Percentiles rank a stretch among this genome's conserved stretches.
phyloP scores from a whole-genome alignment of 345 rosid genomes.

The Xanthoceras sorbifolium region DNA sequence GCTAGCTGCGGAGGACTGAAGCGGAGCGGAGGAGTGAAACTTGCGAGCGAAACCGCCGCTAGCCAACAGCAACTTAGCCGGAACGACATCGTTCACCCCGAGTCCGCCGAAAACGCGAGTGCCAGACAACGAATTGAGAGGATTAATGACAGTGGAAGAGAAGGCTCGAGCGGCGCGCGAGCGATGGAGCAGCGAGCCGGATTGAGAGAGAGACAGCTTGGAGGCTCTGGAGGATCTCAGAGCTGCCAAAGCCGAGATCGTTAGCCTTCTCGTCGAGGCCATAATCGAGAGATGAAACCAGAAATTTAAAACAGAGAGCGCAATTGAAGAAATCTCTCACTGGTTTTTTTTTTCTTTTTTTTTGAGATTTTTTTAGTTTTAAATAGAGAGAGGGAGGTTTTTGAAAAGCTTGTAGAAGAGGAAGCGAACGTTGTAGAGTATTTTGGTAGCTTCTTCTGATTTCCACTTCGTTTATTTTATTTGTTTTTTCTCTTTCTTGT shows the following conservation, averaged over 20 bases:
- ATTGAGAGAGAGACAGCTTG: neutral
- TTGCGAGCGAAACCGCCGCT: constrained; percentile 18
- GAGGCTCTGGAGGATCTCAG: constrained; percentile 26
- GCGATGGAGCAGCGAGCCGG: constrained; percentile 21
- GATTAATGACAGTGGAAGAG: constrained; percentile 18
- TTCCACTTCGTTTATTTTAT: no score
- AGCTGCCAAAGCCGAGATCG: constrained; percentile 33
- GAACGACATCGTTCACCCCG: constrained; percentile 15
- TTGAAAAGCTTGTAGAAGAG: constrained; percentile 9
- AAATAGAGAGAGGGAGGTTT: neutral
- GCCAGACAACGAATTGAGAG: neutral
- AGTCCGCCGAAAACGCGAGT: neutral
- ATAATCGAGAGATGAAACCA: constrained; percentile 1
- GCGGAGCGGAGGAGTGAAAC: constrained; percentile 45
- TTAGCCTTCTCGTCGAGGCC: constrained; percentile 44
- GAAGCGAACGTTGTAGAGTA: constrained; percentile 36
- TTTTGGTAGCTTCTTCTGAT: constrained; percentile 1
- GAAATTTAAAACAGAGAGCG: neutral
- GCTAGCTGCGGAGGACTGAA: constrained; percentile 38
- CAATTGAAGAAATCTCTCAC: neutral
- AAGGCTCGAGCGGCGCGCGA: constrained; percentile 27
- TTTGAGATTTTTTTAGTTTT: neutral
- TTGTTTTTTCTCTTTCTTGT: no score
- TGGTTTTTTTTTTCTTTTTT: neutral
- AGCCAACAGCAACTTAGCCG: neutral